Percentiles rank a stretch among this genome's conserved stretches.
These are phyloP conservation scores for Colletotrichum sp. DNA, from an alignment of 2,329 filamentous ascomycete species.

Conservation along the genomic window DNA sequence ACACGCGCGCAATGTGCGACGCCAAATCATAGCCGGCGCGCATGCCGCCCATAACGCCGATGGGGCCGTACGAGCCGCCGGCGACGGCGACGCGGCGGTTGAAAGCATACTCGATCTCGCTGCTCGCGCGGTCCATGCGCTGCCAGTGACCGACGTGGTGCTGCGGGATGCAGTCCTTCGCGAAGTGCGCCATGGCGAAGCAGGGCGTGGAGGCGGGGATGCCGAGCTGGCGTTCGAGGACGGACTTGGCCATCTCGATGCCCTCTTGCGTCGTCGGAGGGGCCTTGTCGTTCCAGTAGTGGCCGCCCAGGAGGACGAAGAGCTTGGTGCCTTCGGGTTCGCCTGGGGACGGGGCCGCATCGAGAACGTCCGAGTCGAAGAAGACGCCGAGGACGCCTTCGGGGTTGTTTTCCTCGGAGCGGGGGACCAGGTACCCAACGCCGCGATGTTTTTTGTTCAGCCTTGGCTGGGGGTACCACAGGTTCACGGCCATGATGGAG, in stretches of 20 bases:
- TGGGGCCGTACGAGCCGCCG: constrained; percentile 57
- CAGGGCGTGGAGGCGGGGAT: constrained; percentile 66
- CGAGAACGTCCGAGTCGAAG: constrained; percentile 75
- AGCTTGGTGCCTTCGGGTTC: constrained; percentile 46
- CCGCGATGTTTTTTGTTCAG: constrained; percentile 69
- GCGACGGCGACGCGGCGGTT: constrained; percentile 68
- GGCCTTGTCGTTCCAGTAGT: constrained; percentile 88
- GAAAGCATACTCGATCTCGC: constrained; percentile 60
- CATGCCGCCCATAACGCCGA: constrained; percentile 57
- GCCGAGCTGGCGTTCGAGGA: constrained; percentile 76
- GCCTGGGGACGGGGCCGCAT: constrained; percentile 32
- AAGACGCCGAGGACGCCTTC: constrained; percentile 89
- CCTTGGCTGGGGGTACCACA: constrained; percentile 75
- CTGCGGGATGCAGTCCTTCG: constrained; percentile 84
- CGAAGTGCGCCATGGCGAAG: constrained; percentile 63
- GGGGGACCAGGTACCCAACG: constrained; percentile 92
- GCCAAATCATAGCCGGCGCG: constrained; percentile 55
- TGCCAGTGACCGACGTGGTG: constrained; percentile 79
- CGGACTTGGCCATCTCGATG: constrained; percentile 69
- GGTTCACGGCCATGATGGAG: constrained; percentile 89
- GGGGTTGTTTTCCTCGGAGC: constrained; percentile 76
- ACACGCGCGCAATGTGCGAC: constrained; percentile 34
- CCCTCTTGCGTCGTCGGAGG: constrained; percentile 69
- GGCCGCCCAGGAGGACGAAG: constrained; percentile 93
- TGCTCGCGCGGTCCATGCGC: constrained; percentile 62